phyloP scores from a whole-genome alignment of 2,329 filamentous ascomycete genomes.

The Fusarium penzigii region DNA sequence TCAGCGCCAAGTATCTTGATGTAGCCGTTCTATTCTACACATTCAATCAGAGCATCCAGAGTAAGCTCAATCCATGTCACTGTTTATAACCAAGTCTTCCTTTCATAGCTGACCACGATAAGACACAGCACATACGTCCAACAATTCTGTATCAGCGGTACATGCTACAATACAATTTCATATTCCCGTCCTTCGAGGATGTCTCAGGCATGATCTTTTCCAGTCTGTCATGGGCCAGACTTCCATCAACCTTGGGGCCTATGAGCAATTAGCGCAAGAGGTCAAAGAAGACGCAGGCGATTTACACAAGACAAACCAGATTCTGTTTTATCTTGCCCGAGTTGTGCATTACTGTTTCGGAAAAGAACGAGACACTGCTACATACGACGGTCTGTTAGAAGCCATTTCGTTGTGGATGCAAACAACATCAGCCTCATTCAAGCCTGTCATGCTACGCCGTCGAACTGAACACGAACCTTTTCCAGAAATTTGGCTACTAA shows the following conservation, averaged over 20 bases:
- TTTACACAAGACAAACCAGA: conserved; percentile 19
- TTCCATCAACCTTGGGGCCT: conserved; percentile 6
- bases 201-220: conserved; percentile 24
- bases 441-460: conserved; percentile 20
- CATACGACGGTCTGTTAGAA: conserved; percentile 20
- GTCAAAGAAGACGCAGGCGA: conserved; percentile 16
- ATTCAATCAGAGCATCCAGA: background rate
- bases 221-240: conserved; percentile 19
- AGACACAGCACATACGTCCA: too few relatives aligned
- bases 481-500: conserved; percentile 28
- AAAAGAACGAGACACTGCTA: conserved; percentile 11
- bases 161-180: too few relatives aligned
- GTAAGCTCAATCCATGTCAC: background rate
- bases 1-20: conserved; percentile 1
- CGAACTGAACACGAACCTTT: conserved; percentile 8
- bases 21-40: conserved; percentile 2
- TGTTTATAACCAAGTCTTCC: too few relatives aligned
- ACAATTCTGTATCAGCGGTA: too few relatives aligned
- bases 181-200: background rate
- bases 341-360: conserved; percentile 29
- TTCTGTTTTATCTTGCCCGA: conserved; percentile 26
- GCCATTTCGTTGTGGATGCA: conserved; percentile 25
- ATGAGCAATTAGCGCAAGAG: background rate
- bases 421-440: conserved; percentile 27
- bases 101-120: too few relatives aligned